Base-by-base conservation (phyloP, 2,329 filamentous ascomycete species). In the Arachnomyces sp. region DNA sequence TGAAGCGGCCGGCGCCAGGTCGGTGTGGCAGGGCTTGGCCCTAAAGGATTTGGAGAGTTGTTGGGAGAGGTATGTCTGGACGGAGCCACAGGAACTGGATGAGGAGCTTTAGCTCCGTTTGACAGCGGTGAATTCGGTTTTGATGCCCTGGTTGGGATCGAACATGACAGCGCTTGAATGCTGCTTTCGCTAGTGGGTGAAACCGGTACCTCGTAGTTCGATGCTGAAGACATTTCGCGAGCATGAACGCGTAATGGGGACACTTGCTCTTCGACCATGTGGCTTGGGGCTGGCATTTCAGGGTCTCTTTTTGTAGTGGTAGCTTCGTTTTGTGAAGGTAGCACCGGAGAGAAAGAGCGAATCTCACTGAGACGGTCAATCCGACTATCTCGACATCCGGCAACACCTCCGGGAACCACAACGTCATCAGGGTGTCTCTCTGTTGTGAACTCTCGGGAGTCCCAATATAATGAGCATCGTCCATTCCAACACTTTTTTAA, bases 401-500 rank as follows among this genome's bases (percentile, higher is more conserved):
- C 73, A 42, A 81, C 73, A n/a, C 84, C 87, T 30, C 89, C 88
- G 3, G 88, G 86, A 0, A 74, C 61, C 36, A 95, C 84, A 11
- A 84, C 77, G 13, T 77, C 71, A 17, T 86, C 78, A 3, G 79
- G 71, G 11, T 72, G 74, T 9, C 78, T 68, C 33, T 77, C 74
- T 1, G 72, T 67, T 48, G 82, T 73, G 28, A 81, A 81, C 34
- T 86, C 78, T 0, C 78, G 70, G 0, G 75, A 76, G 46, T 94
- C 86, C 90, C 92, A 98, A 59, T 89, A 95, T 40, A 89, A 68
- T 0, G 84, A 81, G 59, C 89, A 96, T 14, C 92, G 86, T 38
- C 89, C 78, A 59, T 89, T 82, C 92, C 92, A 98, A 59, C 92
- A 96, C 59, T 95, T 93, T 62, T 98, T 98, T 46, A 98, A 69